Base-by-base conservation (phyloP, 257 asterid species). In the Salvia splendens region DNA sequence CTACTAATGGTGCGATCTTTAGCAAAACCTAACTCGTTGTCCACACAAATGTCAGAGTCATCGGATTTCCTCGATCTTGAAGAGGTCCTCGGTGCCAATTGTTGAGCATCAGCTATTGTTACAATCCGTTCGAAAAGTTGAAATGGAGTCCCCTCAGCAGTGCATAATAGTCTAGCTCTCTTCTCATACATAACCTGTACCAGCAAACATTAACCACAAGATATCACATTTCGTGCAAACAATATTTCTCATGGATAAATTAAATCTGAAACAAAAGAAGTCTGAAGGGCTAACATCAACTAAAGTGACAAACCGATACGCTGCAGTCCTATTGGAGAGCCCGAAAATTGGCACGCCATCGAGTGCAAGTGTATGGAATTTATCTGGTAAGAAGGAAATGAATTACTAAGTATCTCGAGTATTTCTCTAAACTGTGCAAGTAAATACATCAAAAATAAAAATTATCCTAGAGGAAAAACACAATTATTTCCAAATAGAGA, bases 1-100 rank as follows among this genome's bases (percentile, higher is more conserved):
- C 99, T 81, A 75, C 99, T 90, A 76, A 93, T 85, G 73, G 98
- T 87, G 48, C 97, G 98, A 60, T 90, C 97, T 77, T 93, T 93
- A 6, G 97, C 95, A 57, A 93, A 93, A 67, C 99, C 97, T 24
- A 93, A 77, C 67, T 90, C 97, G 36, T 93, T 88, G 78, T 93
- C 97, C 51, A 93, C 97, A 1, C 99, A 93, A 62, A 93, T 86
- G 84, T 90, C 99, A 8, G 84, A 71, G 64, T 80, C 92, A 32
- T 90, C 99, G 0, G 75, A 88, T 71, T 84, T 90, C 68, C 90
- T 80, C 0, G 98, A 92, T 80, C 96, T 81, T 56, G 98, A 92
- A 61, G 97, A 88, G 67, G 98, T 92, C 80, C 99, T 76, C 0
- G 96, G 97, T 16, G 87, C 89, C 74, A 85, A 61, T 4, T 90